Evolutionary conservation across 2,329 filamentous ascomycete genomes (phyloP), one percentile per base, ranked within the genome.

Genomic region (Nannizziopsis barbatae): DNA sequence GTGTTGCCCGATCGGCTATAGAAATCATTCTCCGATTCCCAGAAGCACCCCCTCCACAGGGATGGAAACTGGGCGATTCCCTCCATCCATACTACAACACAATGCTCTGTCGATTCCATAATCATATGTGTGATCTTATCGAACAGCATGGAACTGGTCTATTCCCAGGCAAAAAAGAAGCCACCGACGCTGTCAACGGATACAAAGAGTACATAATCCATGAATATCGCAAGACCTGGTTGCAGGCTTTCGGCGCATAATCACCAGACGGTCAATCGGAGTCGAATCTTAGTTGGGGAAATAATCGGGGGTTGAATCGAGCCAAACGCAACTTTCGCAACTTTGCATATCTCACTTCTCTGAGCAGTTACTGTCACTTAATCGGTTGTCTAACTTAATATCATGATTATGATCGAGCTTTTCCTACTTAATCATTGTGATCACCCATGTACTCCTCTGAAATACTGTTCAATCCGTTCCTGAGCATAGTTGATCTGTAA

Each of bases 171-270:
- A 18, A 8, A 15, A 18, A 33, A n/a, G 45, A 52, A 18, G 37
- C 40, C 11, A 31, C 38, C 12, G 33, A 52, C 32, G 42, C 47
- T 18, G 44, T 44, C 15, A 18, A 42, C 15, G 35, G 38, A 22
- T 56, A 49, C 27, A 49, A 47, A 27, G 46, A 43, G 39, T 33
- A 53, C 7, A 52, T 56, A 7, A 53, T 56, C 9, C 35, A 31
- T 9, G 46, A 54, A 33, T 54, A 56, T 42, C 49, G 52, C 12
- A 42, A 51, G 9, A 53, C 46, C n/a, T 56, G 54, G 54, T 45
- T 54, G 30, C 18, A 42, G 12, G 52, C 51, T 35, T 54, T 51
- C 54, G 42, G 52, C 17, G n/a, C n/a, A n/a, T n/a, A n/a, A n/a
- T n/a, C n/a, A n/a, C n/a, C n/a, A n/a, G n/a, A n/a, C n/a, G n/a